Evolutionary conservation across 1,284 basidiomycete species (phyloP).

Genomic region (Golubevia sp.): DNA sequence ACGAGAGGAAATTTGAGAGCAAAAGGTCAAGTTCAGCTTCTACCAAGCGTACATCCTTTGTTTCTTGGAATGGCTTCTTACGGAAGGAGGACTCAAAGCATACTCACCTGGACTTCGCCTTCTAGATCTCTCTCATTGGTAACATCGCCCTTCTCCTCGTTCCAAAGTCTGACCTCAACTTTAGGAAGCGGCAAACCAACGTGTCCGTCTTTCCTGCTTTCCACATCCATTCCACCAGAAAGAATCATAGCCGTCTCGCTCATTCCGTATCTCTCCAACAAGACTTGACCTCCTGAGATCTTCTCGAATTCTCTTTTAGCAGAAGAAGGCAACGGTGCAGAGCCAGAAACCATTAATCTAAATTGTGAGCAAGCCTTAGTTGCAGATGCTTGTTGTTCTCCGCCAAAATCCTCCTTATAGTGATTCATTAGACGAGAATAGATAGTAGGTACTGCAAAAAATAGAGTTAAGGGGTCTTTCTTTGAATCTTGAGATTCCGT

Average conservation of each 20-base stretch:
- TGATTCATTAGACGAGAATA: slow-evolving; percentile 29
- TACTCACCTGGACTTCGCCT: slow-evolving; percentile 54
- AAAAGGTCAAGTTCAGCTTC: too few relatives aligned
- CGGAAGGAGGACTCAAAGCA: neutral
- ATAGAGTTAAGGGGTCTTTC: slow-evolving; percentile 41
- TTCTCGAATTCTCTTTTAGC: slow-evolving; percentile 54
- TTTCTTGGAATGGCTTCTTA: too few relatives aligned
- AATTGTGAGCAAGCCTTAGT: slow-evolving; percentile 44
- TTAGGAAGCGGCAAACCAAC: slow-evolving; percentile 42
- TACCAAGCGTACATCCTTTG: too few relatives aligned
- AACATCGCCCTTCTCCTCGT: slow-evolving; percentile 25
- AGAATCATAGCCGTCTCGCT: slow-evolving; percentile 62
- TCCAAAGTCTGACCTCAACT: slow-evolving; percentile 55
- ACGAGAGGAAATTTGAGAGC: too few relatives aligned
- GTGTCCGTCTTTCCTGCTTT: slow-evolving; percentile 4
- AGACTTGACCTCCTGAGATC: slow-evolving; percentile 54
- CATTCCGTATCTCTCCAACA: slow-evolving; percentile 62
- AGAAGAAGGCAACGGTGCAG: slow-evolving; percentile 55
- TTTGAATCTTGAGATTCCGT: too few relatives aligned
- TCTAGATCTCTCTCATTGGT: slow-evolving; percentile 26
- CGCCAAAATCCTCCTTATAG: slow-evolving; percentile 8
- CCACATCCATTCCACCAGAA: slow-evolving; percentile 50
- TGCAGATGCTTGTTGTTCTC: slow-evolving; percentile 25
- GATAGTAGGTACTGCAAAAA: slow-evolving; percentile 35
- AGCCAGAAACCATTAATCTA: slow-evolving; percentile 59